phyloP scores from a whole-genome alignment of 129 eudicot genomes.

The Flaveria ramosissima region DNA sequence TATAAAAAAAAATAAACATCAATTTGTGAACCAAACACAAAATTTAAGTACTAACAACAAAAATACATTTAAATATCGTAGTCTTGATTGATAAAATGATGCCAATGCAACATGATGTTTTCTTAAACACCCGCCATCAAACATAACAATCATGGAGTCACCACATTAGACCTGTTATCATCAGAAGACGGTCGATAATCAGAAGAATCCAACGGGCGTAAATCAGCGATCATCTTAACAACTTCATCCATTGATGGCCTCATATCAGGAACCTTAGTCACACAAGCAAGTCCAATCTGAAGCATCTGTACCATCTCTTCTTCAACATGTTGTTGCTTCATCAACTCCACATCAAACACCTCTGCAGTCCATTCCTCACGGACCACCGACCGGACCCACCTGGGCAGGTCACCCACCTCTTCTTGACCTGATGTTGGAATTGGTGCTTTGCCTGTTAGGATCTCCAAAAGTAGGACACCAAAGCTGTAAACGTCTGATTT shows the following conservation, averaged over 20 bases:
- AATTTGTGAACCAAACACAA: slow-evolving; percentile 22
- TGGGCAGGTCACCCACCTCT: slow-evolving; percentile 70
- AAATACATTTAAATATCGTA: not conserved
- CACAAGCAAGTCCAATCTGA: slow-evolving; percentile 81
- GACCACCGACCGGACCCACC: slow-evolving; percentile 95
- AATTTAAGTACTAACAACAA: slow-evolving; percentile 17
- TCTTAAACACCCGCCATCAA: slow-evolving; percentile 15
- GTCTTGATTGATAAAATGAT: not conserved
- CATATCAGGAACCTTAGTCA: slow-evolving; percentile 54
- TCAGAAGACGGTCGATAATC: slow-evolving; percentile 68
- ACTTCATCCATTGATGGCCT: slow-evolving; percentile 82
- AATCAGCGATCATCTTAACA: slow-evolving; percentile 66
- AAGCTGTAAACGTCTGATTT: slow-evolving; percentile 93
- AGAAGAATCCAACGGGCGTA: slow-evolving; percentile 52
- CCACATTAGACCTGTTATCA: slow-evolving; percentile 67
- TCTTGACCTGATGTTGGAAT: slow-evolving; percentile 53
- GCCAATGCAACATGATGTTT: slow-evolving; percentile 16
- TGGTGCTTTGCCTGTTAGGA: slow-evolving; percentile 82
- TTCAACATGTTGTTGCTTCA: slow-evolving; percentile 60
- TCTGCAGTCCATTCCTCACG: slow-evolving; percentile 97
- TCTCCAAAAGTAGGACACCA: slow-evolving; percentile 82
- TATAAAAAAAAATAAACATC: slow-evolving; percentile 19
- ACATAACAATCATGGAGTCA: slow-evolving; percentile 58
- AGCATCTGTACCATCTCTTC: slow-evolving; percentile 98
- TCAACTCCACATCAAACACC: slow-evolving; percentile 76